phyloP scores from a whole-genome alignment of 768 basidiomycete genomes.

The Cubamyces lactineus region DNA sequence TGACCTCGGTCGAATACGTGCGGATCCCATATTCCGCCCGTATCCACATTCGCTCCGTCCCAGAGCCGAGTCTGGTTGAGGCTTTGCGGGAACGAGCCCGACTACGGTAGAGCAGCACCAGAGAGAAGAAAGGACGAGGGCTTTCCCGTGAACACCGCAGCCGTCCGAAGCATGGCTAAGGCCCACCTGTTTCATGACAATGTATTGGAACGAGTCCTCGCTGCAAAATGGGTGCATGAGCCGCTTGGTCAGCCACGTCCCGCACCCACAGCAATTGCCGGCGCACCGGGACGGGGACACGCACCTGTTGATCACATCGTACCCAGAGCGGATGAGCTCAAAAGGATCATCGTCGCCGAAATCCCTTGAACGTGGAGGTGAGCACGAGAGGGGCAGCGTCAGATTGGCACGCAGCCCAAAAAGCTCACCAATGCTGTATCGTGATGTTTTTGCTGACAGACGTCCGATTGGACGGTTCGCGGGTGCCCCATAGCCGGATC shows the following conservation, averaged over 20 bases:
- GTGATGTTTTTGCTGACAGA: slow-evolving; percentile 45
- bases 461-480: slow-evolving; percentile 41
- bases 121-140: neutral
- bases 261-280: no score
- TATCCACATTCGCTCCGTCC: slow-evolving; percentile 36
- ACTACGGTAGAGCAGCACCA: slow-evolving; percentile 3
- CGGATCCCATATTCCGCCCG: slow-evolving; percentile 32
- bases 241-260: slow-evolving; percentile 11
- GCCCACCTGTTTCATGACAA: slow-evolving; percentile 32
- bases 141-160: slow-evolving; percentile 4
- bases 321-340: slow-evolving; percentile 29
- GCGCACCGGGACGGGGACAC: neutral
- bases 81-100: slow-evolving; percentile 38
- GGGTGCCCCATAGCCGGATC: slow-evolving; percentile 48
- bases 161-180: slow-evolving; percentile 10
- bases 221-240: slow-evolving; percentile 1
- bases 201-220: slow-evolving; percentile 33
- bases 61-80: slow-evolving; percentile 36
- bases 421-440: slow-evolving; percentile 46
- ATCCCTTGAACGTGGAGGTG: slow-evolving; percentile 23
- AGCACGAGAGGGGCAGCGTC: neutral
- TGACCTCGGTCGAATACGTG: slow-evolving; percentile 31
- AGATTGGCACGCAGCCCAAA: no score
- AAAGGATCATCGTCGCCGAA: slow-evolving; percentile 33
- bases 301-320: slow-evolving; percentile 34